Base-by-base conservation (phyloP, 148 eudicot genomes). In the Selenicereus undatus region DNA sequence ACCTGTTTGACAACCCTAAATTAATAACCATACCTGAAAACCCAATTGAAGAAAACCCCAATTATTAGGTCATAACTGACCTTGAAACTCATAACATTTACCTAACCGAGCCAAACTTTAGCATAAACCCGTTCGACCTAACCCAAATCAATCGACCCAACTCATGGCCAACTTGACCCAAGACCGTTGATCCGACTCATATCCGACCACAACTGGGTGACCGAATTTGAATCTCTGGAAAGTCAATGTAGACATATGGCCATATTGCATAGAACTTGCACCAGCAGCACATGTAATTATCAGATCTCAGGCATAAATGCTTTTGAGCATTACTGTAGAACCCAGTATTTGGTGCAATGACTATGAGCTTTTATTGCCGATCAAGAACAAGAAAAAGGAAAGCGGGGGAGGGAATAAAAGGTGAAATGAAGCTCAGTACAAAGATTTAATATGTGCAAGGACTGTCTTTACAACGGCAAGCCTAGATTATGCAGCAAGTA, bases 381-480 rank as follows among this genome's bases (percentile, higher is more conserved):
- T 39, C 43, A 39, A 56, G 4, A 14, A 54, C 13, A 54, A 20
- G 22, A 18, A 56, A 56, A 20, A 18, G 52, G 10, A 45, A 48
- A 48, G 8, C n/a, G 13, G 2, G 8, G 52, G 14, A 14, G 12
- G 52, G 52, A 12, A 48, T 48, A 48, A 11, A 48, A 0, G 52
- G 52, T 10, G 52, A 56, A 56, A 56, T 56, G 62, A 56, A 17
- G 21, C 62, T 56, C 62, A 56, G 22, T 56, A 0, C 20, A 56
- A 56, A 52, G 54, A 20, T 18, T 43, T 26, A 29, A 76, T 76
- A 76, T 83, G 72, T 75, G 60, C 73, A 83, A 60, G 73, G 73
- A 70, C 60, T 22, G 74, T 51, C 77, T 79, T 80, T 30, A 76
- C 66, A 83, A 76, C 58, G 69, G 11, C n/a, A 77, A 27, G 43